Evolutionary conservation across 148 eudicot species (phyloP), one percentile per base, ranked within the genome.

Genomic region (Amaranthus cruentus): DNA sequence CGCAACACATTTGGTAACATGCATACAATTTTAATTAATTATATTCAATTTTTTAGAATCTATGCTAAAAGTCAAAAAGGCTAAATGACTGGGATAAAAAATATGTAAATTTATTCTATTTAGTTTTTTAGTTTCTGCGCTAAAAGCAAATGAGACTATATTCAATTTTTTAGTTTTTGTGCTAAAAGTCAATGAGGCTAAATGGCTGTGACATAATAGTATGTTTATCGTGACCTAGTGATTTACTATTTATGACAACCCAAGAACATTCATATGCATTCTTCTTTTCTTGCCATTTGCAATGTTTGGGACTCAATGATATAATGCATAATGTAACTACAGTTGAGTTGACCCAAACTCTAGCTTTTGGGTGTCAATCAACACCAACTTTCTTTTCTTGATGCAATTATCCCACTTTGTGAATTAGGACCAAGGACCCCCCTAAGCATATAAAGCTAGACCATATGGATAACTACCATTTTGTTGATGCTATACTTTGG

Each of bases 401-500:
- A 2, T 50, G 11, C 11, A 49, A 50, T 68, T 28, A 7, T 68
- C 46, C 13, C 42, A 9, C 63, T 60, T 68, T 64, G n/a, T 47
- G 6, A 28, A 28, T 28, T 0, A 28, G 38, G 38, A 28, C 1
- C 2, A 67, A 67, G 44, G 46, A 50, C 38, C 69, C 69, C 2
- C 21, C 38, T 47, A 6, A 47, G 13, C 46, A 68, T 50, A 5
- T 68, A 52, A 42, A 54, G 62, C 44, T n/a, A 58, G 74, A 60
- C 66, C 66, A 71, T 47, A 47, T 60, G 74, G 74, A 71, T 71
- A 71, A 71, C 64, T 55, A 71, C 18, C 28, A 46, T 38, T 47
- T 62, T 61, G 55, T 21, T 47, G 53, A 47, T 7, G 13, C 46
- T 68, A 18, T 50, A 10, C 54, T 67, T 68, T 28, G 11, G 11